Evolutionary conservation across 108 stramenopile species (phyloP).

Genomic region (Parietichytrium sp.): DNA sequence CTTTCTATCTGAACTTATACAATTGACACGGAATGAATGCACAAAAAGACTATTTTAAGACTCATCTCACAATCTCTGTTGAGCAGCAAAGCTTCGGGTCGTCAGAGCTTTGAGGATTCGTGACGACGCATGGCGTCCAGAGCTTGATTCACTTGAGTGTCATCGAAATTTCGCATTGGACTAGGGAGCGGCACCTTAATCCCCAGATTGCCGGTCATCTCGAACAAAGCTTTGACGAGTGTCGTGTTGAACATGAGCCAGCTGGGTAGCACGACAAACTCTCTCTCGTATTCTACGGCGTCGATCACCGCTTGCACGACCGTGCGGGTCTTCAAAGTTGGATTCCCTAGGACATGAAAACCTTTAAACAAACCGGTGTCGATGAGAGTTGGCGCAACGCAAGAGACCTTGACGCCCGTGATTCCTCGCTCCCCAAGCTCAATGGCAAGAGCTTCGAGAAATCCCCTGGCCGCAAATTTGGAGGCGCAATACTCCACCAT

Average conservation of each 20-base stretch:
- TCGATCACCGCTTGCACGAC: neutral
- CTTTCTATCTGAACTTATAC: too few species aligned
- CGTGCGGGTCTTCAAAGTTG: slow-evolving; percentile 42
- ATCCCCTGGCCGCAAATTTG: slow-evolving; percentile 48
- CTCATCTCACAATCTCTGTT: too few species aligned
- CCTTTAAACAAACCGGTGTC: slow-evolving; percentile 55
- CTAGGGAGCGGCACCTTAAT: neutral
- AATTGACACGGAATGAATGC: too few species aligned
- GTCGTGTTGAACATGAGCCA: neutral
- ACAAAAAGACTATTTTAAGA: too few species aligned
- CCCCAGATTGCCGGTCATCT: too few species aligned
- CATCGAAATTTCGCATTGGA: neutral
- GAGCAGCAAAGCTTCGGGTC: too few species aligned
- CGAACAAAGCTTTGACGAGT: neutral
- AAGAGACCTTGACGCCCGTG: slow-evolving; percentile 38
- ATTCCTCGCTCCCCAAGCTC: slow-evolving; percentile 39
- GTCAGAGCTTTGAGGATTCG: too few species aligned
- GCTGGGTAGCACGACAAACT: neutral
- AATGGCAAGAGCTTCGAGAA: slow-evolving; percentile 40
- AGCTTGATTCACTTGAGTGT: neutral
- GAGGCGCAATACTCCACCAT: slow-evolving; percentile 48
- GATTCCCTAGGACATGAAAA: neutral
- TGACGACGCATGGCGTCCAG: too few species aligned
- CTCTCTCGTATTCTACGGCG: slow-evolving; percentile 20
- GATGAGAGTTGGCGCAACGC: slow-evolving; percentile 48